phyloP scores from a whole-genome alignment of 805 yeast species.

The Hanseniaspora nectarophila region DNA sequence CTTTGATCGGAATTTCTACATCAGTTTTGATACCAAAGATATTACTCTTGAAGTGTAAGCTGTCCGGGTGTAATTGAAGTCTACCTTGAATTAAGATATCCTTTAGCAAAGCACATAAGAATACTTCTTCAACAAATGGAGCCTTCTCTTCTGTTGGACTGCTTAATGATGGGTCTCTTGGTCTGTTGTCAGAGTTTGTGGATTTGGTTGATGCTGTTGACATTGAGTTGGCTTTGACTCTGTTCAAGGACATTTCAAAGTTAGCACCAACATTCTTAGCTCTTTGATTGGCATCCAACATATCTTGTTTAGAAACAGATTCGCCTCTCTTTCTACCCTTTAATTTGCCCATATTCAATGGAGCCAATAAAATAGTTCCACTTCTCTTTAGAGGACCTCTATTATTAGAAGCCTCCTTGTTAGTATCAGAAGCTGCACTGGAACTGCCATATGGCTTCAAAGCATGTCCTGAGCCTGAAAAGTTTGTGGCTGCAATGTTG shows the following conservation, averaged over 20 bases:
- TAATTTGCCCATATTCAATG: background rate
- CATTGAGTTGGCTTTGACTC: background rate
- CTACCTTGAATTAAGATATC: slow-evolving; percentile 61
- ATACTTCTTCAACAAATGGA: background rate
- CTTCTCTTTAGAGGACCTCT: background rate
- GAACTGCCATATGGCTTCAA: background rate
- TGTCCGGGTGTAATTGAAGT: slow-evolving; percentile 44
- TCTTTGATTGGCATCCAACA: background rate
- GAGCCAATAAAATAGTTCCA: slow-evolving; percentile 2
- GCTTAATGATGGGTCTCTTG: background rate
- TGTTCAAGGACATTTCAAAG: background rate
- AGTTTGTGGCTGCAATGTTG: background rate
- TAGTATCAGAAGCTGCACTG: too few relatives aligned
- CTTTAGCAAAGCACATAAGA: slow-evolving; percentile 48
- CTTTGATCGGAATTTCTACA: too few relatives aligned
- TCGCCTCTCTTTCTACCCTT: background rate
- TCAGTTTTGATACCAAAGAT: slow-evolving; percentile 57
- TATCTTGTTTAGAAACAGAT: background rate
- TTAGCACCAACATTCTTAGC: background rate
- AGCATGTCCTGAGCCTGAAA: background rate
- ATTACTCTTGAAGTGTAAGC: slow-evolving; percentile 53
- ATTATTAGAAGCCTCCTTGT: background rate
- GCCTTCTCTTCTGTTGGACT: background rate
- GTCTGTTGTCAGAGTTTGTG: background rate
- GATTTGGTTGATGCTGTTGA: background rate